phyloP scores from a whole-genome alignment of 1,284 basidiomycete genomes.

The Microbotryum saponariae region DNA sequence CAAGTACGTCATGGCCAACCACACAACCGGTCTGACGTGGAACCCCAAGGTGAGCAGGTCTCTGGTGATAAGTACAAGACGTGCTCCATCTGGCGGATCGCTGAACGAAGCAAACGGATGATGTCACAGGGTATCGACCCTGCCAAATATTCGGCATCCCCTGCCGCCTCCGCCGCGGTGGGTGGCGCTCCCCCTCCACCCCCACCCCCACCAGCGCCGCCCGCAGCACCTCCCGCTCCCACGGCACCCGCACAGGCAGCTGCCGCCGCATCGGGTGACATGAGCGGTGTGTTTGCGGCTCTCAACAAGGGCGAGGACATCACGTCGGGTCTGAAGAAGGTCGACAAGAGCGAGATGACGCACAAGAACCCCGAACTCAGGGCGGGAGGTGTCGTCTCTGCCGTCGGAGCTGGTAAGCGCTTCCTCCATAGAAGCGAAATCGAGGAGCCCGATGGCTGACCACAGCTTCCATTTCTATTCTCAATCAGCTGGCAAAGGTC shows the following conservation, averaged over 20 bases:
- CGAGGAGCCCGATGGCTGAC: background rate
- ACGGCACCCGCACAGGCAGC: conserved; percentile 46
- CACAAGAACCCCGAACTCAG: conserved; percentile 94
- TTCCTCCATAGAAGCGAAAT: background rate
- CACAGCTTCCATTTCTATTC: no score
- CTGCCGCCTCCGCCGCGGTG: conserved; percentile 28
- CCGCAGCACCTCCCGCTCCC: conserved; percentile 54
- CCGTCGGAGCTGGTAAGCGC: conserved; percentile 35
- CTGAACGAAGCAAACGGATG: no score
- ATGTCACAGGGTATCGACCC: conserved; percentile 37
- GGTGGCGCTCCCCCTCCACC: conserved; percentile 41
- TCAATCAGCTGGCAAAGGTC: conserved; percentile 6
- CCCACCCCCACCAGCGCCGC: conserved; percentile 48
- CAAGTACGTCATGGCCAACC: conserved; percentile 77
- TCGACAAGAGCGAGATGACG: conserved; percentile 93
- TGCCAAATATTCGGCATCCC: conserved; percentile 24
- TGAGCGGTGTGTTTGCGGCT: conserved; percentile 82
- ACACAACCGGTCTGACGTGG: conserved; percentile 84
- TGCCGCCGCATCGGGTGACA: conserved; percentile 50
- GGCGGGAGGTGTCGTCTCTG: conserved; percentile 57
- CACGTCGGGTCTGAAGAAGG: conserved; percentile 84
- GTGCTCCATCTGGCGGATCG: no score
- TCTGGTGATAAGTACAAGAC: no score
- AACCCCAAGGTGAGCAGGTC: conserved; percentile 61
- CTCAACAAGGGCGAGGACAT: conserved; percentile 85